phyloP scores from a whole-genome alignment of 2,329 filamentous ascomycete species.

The Colletotrichum melonis region DNA sequence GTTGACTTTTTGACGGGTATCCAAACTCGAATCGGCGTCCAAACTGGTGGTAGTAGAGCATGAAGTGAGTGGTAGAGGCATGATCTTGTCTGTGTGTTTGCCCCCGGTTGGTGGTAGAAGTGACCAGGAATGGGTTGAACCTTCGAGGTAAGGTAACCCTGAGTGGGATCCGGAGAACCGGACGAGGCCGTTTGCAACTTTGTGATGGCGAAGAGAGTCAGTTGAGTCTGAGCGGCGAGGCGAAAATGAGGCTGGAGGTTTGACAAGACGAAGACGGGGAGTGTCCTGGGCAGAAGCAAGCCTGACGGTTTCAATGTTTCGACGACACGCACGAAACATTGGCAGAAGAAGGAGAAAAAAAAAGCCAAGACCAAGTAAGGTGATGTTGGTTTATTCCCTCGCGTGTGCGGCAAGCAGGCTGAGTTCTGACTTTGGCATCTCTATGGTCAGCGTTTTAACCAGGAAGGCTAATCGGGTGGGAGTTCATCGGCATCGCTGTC shows the following conservation, averaged over 20 bases:
- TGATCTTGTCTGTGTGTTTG: background rate
- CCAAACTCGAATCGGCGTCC: background rate
- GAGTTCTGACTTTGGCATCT: background rate
- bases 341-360: slow-evolving; percentile 17
- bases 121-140: slow-evolving; percentile 15
- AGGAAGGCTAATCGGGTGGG: background rate
- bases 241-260: slow-evolving; percentile 11
- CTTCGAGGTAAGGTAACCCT: background rate
- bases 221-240: background rate
- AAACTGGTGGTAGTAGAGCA: slow-evolving; percentile 5
- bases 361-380: slow-evolving; percentile 8
- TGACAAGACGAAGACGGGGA: slow-evolving; percentile 3
- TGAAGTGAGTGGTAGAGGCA: slow-evolving; percentile 1
- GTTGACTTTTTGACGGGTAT: slow-evolving; percentile 6
- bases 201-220: background rate
- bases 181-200: background rate
- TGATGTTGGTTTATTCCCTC: background rate
- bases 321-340: slow-evolving; percentile 29
- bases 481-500: background rate
- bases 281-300: background rate
- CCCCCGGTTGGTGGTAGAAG: background rate
- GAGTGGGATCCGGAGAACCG: background rate
- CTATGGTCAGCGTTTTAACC: slow-evolving; percentile 7
- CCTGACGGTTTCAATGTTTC: slow-evolving; percentile 26
- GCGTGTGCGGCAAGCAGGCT: background rate